Evolutionary conservation across 768 basidiomycete genomes (phyloP).

Genomic region (Auriculariales sp.): DNA sequence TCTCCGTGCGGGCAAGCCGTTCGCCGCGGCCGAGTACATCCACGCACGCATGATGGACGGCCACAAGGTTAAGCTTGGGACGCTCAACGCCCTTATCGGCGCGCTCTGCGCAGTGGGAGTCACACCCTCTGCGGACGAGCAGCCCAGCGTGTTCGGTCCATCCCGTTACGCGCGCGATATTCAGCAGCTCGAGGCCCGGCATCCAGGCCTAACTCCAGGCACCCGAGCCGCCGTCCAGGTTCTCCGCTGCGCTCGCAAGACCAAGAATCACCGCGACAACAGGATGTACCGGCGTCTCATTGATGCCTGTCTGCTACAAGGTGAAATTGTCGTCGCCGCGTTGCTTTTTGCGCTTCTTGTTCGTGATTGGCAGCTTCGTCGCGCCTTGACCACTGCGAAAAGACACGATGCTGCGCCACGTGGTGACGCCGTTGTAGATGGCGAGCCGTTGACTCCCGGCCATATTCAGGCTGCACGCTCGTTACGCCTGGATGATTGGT

Average conservation of each 20-base stretch:
- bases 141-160: neutral
- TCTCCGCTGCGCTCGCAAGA: slow-evolving; percentile 35
- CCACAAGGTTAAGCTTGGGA: slow-evolving; percentile 31
- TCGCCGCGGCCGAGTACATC: slow-evolving; percentile 35
- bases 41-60: slow-evolving; percentile 39
- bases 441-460: neutral
- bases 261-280: slow-evolving; percentile 39
- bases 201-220: slow-evolving; percentile 12
- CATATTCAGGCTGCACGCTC: neutral
- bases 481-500: neutral
- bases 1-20: slow-evolving; percentile 32
- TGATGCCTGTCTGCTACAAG: slow-evolving; percentile 53
- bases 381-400: slow-evolving; percentile 4
- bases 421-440: neutral
- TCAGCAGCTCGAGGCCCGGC: slow-evolving; percentile 7
- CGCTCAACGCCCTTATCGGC: slow-evolving; percentile 32
- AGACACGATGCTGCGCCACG: neutral
- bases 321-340: slow-evolving; percentile 66
- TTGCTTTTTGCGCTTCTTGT: slow-evolving; percentile 51
- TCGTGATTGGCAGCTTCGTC: slow-evolving; percentile 41
- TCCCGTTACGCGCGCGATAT: slow-evolving; percentile 9
- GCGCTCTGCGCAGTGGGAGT: slow-evolving; percentile 6
- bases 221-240: slow-evolving; percentile 40
- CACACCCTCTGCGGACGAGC: neutral
- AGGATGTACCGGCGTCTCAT: slow-evolving; percentile 48